A percentile compares a stretch with the other conserved stretches of the same genome.
Evolutionary conservation across 2,329 filamentous ascomycete genomes (phyloP).

Genomic region (Orbilia brochopaga): DNA sequence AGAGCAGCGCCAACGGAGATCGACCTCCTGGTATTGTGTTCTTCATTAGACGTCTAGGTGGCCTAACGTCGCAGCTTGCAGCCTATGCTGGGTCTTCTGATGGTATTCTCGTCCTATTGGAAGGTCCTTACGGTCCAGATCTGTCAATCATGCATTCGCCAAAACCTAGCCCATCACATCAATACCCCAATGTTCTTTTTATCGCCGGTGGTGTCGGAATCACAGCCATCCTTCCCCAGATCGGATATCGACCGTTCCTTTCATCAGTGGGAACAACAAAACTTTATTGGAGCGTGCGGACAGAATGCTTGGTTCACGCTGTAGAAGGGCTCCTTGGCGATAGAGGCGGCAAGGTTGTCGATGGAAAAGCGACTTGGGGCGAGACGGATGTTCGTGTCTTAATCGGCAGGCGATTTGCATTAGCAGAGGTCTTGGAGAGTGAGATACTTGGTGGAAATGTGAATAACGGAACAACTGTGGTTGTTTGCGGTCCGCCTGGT

Average conservation of each 20-base stretch:
- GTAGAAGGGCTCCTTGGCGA: background rate
- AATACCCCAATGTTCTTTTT: conserved; percentile 54
- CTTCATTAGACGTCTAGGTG: conserved; percentile 8
- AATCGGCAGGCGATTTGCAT: background rate
- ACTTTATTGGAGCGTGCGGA: conserved; percentile 21
- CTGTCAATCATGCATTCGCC: conserved; percentile 30
- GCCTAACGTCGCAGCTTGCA: conserved; percentile 9
- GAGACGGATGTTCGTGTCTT: background rate
- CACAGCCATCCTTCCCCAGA: conserved; percentile 55
- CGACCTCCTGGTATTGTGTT: conserved; percentile 5
- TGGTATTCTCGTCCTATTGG: background rate
- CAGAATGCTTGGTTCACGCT: background rate
- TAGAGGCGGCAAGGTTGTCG: conserved; percentile 3
- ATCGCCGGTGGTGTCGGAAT: conserved; percentile 57
- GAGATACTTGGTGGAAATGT: background rate
- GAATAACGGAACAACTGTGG: background rate
- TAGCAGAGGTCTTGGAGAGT: conserved; percentile 1
- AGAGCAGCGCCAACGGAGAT: background rate
- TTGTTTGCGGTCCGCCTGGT: conserved; percentile 11
- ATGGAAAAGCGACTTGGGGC: conserved; percentile 10
- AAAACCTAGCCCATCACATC: conserved; percentile 3
- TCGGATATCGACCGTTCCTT: conserved; percentile 1
- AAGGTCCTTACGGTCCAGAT: conserved; percentile 46
- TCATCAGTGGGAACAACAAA: background rate
- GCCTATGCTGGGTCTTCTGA: background rate